phyloP scores from a whole-genome alignment of 2,329 filamentous ascomycete genomes.

The Cadophora luteo-olivacea region DNA sequence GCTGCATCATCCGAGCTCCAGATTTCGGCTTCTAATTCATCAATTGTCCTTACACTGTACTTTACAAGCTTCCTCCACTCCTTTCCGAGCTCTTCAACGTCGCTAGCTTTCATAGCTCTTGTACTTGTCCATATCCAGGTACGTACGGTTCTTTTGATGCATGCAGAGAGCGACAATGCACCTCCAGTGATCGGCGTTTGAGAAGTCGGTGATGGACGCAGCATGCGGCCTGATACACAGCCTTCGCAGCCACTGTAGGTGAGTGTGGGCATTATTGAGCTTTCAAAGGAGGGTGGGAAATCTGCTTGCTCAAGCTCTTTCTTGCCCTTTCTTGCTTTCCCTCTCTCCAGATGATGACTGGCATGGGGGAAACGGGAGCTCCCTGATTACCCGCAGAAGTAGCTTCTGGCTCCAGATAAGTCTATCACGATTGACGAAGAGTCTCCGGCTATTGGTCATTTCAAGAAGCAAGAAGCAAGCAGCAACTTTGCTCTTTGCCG shows the following conservation, averaged over 20 bases:
- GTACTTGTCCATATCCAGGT: constrained; percentile 23
- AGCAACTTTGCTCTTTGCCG: constrained; percentile 4
- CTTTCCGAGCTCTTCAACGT: constrained; percentile 3
- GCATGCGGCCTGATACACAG: constrained; percentile 27
- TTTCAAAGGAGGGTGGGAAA: neutral
- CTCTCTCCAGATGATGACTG: neutral
- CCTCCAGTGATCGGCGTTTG: neutral
- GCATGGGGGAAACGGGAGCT: constrained; percentile 3
- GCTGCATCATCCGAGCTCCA: constrained; percentile 21
- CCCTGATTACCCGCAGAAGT: neutral
- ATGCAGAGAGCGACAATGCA: neutral
- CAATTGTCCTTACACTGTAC: constrained; percentile 32
- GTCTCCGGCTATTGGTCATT: too few relatives aligned
- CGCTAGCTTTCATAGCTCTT: constrained; percentile 11
- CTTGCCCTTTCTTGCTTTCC: neutral
- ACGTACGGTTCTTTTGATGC: constrained; percentile 14
- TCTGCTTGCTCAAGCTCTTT: neutral
- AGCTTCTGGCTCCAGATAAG: neutral
- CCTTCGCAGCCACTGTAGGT: neutral
- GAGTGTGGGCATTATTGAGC: neutral
- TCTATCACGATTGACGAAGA: neutral
- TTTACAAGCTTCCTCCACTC: constrained; percentile 21
- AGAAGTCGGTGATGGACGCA: neutral
- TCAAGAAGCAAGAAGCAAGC: neutral
- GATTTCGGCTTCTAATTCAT: constrained; percentile 26